These are phyloP conservation scores for Sugiyamaella marilandica DNA, from an alignment of 805 yeast species.

Conservation along the genomic window DNA sequence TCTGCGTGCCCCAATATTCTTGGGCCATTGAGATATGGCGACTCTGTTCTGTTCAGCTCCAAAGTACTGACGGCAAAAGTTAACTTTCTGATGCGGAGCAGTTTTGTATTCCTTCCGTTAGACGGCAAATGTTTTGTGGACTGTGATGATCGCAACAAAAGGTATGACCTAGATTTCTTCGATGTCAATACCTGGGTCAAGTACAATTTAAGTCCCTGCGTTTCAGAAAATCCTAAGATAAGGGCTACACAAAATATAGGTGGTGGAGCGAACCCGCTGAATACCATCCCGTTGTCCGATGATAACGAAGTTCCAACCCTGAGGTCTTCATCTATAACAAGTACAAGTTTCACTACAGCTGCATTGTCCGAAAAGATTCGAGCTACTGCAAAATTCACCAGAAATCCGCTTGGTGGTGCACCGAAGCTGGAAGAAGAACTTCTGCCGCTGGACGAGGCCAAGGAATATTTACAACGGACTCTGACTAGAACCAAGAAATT, in stretches of 20 bases:
- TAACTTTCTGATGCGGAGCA: constrained; percentile 83
- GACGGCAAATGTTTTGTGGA: constrained; percentile 72
- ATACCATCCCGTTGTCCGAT: not conserved
- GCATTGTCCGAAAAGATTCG: not conserved
- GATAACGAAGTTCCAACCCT: constrained; percentile 7
- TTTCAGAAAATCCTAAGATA: constrained; percentile 30
- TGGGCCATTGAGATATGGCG: constrained; percentile 83
- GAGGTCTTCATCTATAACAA: constrained; percentile 2
- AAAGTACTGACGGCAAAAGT: constrained; percentile 73
- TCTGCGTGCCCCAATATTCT: constrained; percentile 77
- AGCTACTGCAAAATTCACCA: not conserved
- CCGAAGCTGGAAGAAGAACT: constrained; percentile 6
- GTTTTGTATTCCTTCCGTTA: constrained; percentile 71
- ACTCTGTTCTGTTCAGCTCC: constrained; percentile 68
- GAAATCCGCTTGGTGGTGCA: not conserved
- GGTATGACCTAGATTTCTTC: constrained; percentile 58
- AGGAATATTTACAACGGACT: constrained; percentile 58
- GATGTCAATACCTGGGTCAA: constrained; percentile 77
- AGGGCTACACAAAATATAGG: constrained; percentile 13
- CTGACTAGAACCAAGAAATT: constrained; percentile 56
- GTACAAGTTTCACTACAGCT: constrained; percentile 9
- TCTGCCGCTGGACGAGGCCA: constrained; percentile 46
- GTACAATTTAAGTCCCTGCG: constrained; percentile 71
- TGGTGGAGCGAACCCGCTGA: constrained; percentile 4
- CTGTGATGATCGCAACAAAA: constrained; percentile 29